Conservation (phyloP, 345 rosid species). For the Arabidopsis arenosa region DNA sequence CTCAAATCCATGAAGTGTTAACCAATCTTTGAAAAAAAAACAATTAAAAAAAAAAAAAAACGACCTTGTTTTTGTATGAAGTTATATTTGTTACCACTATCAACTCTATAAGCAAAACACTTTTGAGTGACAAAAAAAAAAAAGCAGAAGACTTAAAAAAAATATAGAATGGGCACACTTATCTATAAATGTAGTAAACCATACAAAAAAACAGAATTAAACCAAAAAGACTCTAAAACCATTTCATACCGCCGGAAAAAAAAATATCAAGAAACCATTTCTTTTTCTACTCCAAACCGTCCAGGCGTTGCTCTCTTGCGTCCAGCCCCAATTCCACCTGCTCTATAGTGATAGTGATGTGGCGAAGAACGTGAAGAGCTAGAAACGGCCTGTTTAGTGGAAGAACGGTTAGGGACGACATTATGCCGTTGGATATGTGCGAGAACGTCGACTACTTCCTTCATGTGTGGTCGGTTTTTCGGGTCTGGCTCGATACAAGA, state of each 20-base stretch:
- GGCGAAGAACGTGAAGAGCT: constrained; percentile 24
- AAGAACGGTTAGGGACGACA: constrained; percentile 4
- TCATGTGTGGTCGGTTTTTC: constrained; percentile 71
- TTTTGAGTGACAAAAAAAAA: too few species aligned
- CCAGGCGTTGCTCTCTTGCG: background rate
- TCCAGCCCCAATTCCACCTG: constrained; percentile 6
- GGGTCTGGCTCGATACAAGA: constrained; percentile 63
- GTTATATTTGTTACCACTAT: too few species aligned
- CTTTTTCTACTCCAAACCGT: background rate
- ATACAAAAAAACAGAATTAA: background rate
- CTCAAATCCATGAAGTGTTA: too few species aligned
- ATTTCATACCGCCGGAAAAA: background rate
- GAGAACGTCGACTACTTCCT: constrained; percentile 52
- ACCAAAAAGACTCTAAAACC: background rate
- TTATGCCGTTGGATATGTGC: constrained; percentile 26
- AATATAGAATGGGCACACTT: too few species aligned
- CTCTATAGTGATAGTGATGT: constrained; percentile 29
- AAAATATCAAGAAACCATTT: background rate
- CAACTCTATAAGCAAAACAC: too few species aligned
- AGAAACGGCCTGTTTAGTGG: constrained; percentile 7
- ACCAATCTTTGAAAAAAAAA: too few species aligned
- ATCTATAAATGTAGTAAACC: too few species aligned
- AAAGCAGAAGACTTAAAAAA: too few species aligned
- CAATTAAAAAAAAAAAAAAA: too few species aligned
- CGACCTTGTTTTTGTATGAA: too few species aligned